These are phyloP conservation scores for Myochromella boudieri DNA, from an alignment of 768 basidiomycete species.

Conservation along the genomic window DNA sequence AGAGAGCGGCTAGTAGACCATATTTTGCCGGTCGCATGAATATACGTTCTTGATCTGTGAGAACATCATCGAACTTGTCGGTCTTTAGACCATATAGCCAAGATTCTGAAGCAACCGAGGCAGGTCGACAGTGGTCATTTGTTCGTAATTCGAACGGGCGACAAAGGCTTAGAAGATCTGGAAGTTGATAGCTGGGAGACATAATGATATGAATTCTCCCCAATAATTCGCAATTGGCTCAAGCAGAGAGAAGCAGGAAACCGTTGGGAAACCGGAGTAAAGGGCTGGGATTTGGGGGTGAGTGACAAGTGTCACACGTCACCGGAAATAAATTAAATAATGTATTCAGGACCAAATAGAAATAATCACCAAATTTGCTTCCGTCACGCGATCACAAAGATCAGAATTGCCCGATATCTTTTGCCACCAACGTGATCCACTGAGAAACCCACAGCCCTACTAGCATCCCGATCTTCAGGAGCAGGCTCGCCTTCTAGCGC, in stretches of 20 bases:
- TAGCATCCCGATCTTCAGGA: too few species aligned
- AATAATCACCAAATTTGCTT: constrained; percentile 11
- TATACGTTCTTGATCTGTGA: constrained; percentile 27
- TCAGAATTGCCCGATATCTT: constrained; percentile 2
- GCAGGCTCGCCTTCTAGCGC: too few species aligned
- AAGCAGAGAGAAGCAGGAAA: neutral
- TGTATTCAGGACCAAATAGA: constrained; percentile 16
- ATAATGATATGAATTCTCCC: constrained; percentile 2
- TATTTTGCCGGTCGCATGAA: constrained; percentile 28
- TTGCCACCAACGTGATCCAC: too few species aligned
- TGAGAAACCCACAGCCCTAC: too few species aligned
- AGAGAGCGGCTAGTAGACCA: constrained; percentile 57
- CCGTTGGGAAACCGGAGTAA: constrained; percentile 8
- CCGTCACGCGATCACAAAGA: constrained; percentile 15
- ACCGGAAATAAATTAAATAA: constrained; percentile 14
- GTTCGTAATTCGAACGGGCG: constrained; percentile 35
- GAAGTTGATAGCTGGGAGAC: constrained; percentile 40
- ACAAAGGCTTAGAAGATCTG: constrained; percentile 35
- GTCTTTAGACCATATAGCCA: constrained; percentile 25
- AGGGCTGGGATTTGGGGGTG: neutral
- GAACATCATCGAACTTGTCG: constrained; percentile 11
- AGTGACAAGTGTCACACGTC: constrained; percentile 12
- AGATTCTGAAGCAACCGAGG: constrained; percentile 31
- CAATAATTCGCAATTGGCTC: neutral
- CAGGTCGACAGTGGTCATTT: constrained; percentile 35